These are phyloP conservation scores for Aphanomyces stellatus DNA, from an alignment of 352 stramenopile genomes.

Conservation along the genomic window DNA sequence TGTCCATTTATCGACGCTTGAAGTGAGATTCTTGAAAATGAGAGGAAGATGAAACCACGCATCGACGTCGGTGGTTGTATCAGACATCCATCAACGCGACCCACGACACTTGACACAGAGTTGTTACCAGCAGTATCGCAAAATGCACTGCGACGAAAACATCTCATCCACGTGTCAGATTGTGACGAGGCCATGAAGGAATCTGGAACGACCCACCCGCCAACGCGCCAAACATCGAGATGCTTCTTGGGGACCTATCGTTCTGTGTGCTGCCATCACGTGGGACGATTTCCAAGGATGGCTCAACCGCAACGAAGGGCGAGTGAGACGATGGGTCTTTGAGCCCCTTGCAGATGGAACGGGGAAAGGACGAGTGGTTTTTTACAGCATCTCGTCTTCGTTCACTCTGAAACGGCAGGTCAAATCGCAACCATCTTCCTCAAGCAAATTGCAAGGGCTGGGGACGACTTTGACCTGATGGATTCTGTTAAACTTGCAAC, in stretches of 20 bases:
- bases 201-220: neutral
- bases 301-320: neutral
- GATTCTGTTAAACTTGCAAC: neutral
- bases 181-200: neutral
- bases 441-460: neutral
- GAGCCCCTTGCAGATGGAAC: neutral
- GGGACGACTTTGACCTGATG: neutral
- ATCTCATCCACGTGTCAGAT: neutral
- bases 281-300: neutral
- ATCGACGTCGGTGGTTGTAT: too few species aligned
- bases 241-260: neutral
- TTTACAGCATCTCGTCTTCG: neutral
- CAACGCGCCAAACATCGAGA: neutral
- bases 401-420: neutral
- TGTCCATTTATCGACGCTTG: too few species aligned
- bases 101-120: too few species aligned
- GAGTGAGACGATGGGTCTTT: neutral
- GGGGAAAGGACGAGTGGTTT: neutral
- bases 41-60: too few species aligned
- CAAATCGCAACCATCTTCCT: neutral
- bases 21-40: too few species aligned
- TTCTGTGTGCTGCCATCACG: neutral
- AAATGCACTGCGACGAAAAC: too few species aligned
- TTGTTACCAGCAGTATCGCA: too few species aligned
- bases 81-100: too few species aligned